phyloP scores from a whole-genome alignment of 2,329 filamentous ascomycete genomes.

The Penicillium sp. region DNA sequence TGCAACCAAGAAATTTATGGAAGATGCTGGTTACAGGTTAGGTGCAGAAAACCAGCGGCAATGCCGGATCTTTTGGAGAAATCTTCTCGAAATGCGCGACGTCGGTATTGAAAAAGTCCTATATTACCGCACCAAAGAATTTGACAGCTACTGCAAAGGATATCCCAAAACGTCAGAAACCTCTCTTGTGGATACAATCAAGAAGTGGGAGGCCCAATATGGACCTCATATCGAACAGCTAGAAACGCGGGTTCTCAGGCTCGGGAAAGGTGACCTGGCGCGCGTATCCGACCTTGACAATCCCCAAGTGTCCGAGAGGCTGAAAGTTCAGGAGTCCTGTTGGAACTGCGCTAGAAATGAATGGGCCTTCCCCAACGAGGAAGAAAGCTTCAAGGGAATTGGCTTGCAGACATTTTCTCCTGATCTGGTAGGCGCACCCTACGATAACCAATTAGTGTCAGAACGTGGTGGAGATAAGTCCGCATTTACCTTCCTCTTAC shows the following conservation, averaged over 20 bases:
- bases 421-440: too few relatives aligned
- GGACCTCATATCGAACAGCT: constrained; percentile 15
- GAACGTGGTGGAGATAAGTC: too few relatives aligned
- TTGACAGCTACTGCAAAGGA: constrained; percentile 14
- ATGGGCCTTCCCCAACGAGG: constrained; percentile 3
- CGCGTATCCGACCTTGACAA: constrained; percentile 5
- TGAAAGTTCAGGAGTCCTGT: constrained; percentile 2
- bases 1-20: constrained; percentile 17
- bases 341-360: constrained; percentile 14
- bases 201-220: constrained; percentile 13
- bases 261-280: constrained; percentile 1
- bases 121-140: constrained; percentile 19
- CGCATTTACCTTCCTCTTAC: too few relatives aligned
- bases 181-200: constrained; percentile 10
- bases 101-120: constrained; percentile 14
- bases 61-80: constrained; percentile 18
- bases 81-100: constrained; percentile 15
- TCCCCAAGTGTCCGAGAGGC: constrained; percentile 8
- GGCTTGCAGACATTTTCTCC: too few relatives aligned
- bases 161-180: constrained; percentile 7
- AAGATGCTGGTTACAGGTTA: constrained; percentile 12
- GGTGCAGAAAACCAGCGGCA: constrained; percentile 14
- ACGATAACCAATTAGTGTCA: too few relatives aligned
- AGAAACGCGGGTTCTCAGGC: constrained; percentile 7
- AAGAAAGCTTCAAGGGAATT: too few relatives aligned